These are phyloP conservation scores for Penicillium desertorum DNA, from an alignment of 495 filamentous ascomycete genomes.

Conservation along the genomic window DNA sequence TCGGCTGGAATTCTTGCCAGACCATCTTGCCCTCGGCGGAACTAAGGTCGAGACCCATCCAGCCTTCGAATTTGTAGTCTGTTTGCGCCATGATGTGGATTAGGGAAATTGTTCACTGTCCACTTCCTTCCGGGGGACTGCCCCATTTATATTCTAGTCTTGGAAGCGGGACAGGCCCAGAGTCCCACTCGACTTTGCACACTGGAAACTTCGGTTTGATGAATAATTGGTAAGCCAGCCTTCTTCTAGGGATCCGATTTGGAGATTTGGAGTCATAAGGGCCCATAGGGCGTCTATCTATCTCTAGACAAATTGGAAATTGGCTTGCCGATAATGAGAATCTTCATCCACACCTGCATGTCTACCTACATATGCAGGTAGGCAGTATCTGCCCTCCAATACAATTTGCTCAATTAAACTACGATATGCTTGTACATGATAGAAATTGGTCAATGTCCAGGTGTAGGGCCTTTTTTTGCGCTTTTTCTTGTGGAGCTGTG, in stretches of 20 bases:
- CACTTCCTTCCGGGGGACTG: slow-evolving; percentile 6
- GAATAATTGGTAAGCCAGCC: slow-evolving; percentile 23
- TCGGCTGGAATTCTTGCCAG: slow-evolving; percentile 76
- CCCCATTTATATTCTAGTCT: slow-evolving; percentile 18
- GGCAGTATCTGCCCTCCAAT: not conserved
- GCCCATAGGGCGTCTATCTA: not conserved
- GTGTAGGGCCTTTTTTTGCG: not conserved
- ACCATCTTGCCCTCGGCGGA: slow-evolving; percentile 73
- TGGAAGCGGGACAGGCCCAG: not conserved
- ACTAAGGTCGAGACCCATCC: slow-evolving; percentile 65
- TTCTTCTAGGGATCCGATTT: not conserved
- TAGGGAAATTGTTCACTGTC: not conserved
- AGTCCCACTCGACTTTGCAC: not conserved
- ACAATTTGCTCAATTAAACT: not conserved
- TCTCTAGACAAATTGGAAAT: not conserved
- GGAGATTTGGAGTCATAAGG: not conserved
- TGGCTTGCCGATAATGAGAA: not conserved
- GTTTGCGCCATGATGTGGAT: slow-evolving; percentile 33
- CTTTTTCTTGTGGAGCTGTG: slow-evolving; percentile 2
- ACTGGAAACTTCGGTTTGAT: slow-evolving; percentile 18
- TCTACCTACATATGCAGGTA: too few relatives aligned
- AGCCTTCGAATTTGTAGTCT: slow-evolving; percentile 74
- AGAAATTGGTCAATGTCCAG: not conserved
- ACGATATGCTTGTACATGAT: not conserved
- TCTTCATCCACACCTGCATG: not conserved